Percentiles rank a stretch among this genome's conserved stretches.
phyloP scores from a whole-genome alignment of 2,329 filamentous ascomycete species.

The Pseudocercospora macadamiae region DNA sequence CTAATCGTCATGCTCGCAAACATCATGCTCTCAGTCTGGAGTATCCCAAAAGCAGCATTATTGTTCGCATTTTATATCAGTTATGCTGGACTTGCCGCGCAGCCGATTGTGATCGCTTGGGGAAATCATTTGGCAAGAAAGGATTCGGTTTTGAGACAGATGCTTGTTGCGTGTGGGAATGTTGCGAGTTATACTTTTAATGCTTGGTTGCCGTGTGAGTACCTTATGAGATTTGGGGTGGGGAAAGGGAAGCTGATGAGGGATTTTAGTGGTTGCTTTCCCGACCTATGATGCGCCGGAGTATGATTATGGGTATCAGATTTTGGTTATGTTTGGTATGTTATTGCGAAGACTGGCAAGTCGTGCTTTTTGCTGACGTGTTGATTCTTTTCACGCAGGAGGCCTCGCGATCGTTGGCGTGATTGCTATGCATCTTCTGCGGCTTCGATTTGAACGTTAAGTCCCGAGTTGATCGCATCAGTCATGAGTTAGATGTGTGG shows the following conservation, averaged over 20 bases:
- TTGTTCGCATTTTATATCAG: slow-evolving; percentile 16
- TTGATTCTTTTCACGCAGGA: no score
- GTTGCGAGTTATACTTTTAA: slow-evolving; percentile 20
- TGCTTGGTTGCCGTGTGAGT: slow-evolving; percentile 18
- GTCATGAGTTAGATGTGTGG: no score
- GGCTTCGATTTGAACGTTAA: slow-evolving; percentile 9
- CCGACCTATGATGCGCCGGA: slow-evolving; percentile 25
- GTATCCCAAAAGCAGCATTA: slow-evolving; percentile 7
- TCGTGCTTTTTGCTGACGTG: no score
- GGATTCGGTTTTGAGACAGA: slow-evolving; percentile 21
- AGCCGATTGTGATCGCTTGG: slow-evolving; percentile 21
- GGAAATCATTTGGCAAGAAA: slow-evolving; percentile 14
- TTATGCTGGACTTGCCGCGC: slow-evolving; percentile 14
- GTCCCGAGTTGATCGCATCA: neutral
- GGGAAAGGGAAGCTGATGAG: neutral
- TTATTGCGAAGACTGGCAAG: no score
- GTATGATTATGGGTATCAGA: slow-evolving; percentile 24
- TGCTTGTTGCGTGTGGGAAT: slow-evolving; percentile 22
- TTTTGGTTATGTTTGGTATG: slow-evolving; percentile 21
- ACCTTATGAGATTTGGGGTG: neutral
- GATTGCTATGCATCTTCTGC: slow-evolving; percentile 3
- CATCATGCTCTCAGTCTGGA: slow-evolving; percentile 16
- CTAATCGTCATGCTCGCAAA: slow-evolving; percentile 17
- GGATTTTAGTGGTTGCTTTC: slow-evolving; percentile 17
- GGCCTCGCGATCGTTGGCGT: slow-evolving; percentile 16